A percentile compares a stretch with the other conserved stretches of the same genome.
These are phyloP conservation scores for Rhizopus delemar DNA, from an alignment of 371 early-diverging fungal species.

Conservation along the genomic window DNA sequence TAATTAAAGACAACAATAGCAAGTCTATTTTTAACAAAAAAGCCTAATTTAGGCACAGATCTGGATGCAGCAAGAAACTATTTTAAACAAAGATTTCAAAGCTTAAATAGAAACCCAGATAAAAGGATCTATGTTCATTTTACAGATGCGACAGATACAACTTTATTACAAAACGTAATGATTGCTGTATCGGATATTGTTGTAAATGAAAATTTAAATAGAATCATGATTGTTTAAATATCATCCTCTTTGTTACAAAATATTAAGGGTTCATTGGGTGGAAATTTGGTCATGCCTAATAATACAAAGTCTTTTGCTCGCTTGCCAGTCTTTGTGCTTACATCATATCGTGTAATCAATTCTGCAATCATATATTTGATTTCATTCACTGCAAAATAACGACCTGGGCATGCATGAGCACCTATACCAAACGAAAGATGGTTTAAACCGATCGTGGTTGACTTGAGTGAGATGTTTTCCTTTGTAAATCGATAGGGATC, in stretches of 20 bases:
- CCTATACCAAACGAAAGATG: slow-evolving; percentile 36
- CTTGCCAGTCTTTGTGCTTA: slow-evolving; percentile 28
- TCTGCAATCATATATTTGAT: slow-evolving; percentile 42
- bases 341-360: slow-evolving; percentile 26
- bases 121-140: slow-evolving; percentile 62
- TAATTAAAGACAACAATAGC: slow-evolving; percentile 16
- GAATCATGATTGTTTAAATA: slow-evolving; percentile 25
- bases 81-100: slow-evolving; percentile 41
- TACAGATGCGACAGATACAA: slow-evolving; percentile 66
- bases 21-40: too few relatives aligned
- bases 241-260: slow-evolving; percentile 1
- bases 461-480: slow-evolving; percentile 16
- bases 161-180: slow-evolving; percentile 61
- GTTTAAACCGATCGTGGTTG: slow-evolving; percentile 27
- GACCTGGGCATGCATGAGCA: slow-evolving; percentile 53
- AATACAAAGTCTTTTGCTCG: slow-evolving; percentile 27
- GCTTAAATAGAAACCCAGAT: slow-evolving; percentile 42
- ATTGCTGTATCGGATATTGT: slow-evolving; percentile 60
- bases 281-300: slow-evolving; percentile 37
- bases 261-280: slow-evolving; percentile 31
- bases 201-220: slow-evolving; percentile 49
- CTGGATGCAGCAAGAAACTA: slow-evolving; percentile 35
- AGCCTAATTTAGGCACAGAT: slow-evolving; percentile 15
- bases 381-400: slow-evolving; percentile 53
- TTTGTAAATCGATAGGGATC: slow-evolving; percentile 31